Percentiles rank a stretch among this genome's conserved stretches.
Conservation (phyloP, 768 basidiomycete genomes). For the Calocera cornea region DNA sequence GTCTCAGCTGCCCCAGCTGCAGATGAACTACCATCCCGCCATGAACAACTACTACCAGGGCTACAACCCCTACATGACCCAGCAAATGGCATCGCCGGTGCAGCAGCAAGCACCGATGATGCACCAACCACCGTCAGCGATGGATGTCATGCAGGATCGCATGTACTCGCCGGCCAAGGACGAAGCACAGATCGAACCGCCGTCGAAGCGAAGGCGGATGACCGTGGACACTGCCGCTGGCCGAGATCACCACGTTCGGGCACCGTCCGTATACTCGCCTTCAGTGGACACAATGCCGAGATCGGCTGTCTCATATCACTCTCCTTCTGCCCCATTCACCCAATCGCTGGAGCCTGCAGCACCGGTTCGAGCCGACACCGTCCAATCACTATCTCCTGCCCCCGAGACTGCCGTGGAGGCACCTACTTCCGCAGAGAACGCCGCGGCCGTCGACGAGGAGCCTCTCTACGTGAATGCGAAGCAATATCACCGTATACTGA, state of each 20-base stretch:
- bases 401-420: not conserved
- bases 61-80: not conserved
- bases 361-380: conserved; percentile 25
- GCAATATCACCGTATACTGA: conserved; percentile 96
- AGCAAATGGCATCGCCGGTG: not conserved
- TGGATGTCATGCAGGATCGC: not conserved
- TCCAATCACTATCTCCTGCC: not conserved
- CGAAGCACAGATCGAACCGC: not conserved
- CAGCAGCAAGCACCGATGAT: not conserved
- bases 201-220: not conserved
- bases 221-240: not conserved
- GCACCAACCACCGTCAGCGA: not conserved
- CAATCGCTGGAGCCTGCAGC: conserved; percentile 23
- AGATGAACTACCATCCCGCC: conserved; percentile 3
- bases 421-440: conserved; percentile 4
- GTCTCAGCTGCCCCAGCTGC: not conserved
- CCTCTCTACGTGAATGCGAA: conserved; percentile 99
- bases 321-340: conserved; percentile 22
- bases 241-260: not conserved
- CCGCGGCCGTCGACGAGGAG: conserved; percentile 63
- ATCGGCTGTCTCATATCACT: conserved; percentile 18
- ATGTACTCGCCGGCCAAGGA: conserved; percentile 1
- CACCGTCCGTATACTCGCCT: not conserved
- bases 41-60: conserved; percentile 2
- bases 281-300: not conserved